Percentiles rank a stretch among this genome's conserved stretches.
phyloP scores from a whole-genome alignment of 2,329 filamentous ascomycete genomes.

The Paracoccidioides brasiliensis region DNA sequence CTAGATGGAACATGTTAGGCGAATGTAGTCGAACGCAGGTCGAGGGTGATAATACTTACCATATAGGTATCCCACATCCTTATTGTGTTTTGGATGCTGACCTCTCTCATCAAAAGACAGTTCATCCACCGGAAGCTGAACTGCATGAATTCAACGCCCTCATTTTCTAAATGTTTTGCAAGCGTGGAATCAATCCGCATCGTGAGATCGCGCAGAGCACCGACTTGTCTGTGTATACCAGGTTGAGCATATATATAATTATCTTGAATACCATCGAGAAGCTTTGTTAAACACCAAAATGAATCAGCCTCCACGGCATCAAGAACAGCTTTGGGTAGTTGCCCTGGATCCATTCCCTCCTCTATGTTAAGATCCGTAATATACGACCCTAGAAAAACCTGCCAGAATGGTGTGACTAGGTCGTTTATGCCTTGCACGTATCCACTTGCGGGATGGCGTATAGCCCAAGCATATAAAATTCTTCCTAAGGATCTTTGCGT shows the following conservation, averaged over 20 bases:
- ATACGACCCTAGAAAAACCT: slow-evolving; percentile 89
- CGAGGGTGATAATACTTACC: slow-evolving; percentile 40
- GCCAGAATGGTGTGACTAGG: slow-evolving; percentile 93
- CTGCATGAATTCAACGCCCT: slow-evolving; percentile 96
- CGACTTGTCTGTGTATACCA: slow-evolving; percentile 88
- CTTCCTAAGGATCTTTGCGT: slow-evolving; percentile 89
- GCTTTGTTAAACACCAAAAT: slow-evolving; percentile 96
- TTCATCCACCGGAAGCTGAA: slow-evolving; percentile 99
- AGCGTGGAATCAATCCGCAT: slow-evolving; percentile 73
- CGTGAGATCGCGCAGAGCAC: slow-evolving; percentile 76
- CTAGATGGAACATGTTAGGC: slow-evolving; percentile 35
- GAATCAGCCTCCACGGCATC: slow-evolving; percentile 96
- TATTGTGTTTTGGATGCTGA: slow-evolving; percentile 91
- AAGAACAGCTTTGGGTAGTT: slow-evolving; percentile 76
- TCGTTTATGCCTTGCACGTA: slow-evolving; percentile 99
- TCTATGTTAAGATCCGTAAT: slow-evolving; percentile 90
- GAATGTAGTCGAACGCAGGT: neutral
- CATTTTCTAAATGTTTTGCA: slow-evolving; percentile 76
- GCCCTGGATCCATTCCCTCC: slow-evolving; percentile 90
- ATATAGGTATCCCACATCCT: slow-evolving; percentile 99
- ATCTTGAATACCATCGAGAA: slow-evolving; percentile 97
- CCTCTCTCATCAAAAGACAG: slow-evolving; percentile 92
- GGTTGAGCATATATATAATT: slow-evolving; percentile 98
- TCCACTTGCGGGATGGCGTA: slow-evolving; percentile 89
- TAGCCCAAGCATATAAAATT: slow-evolving; percentile 95